These are phyloP conservation scores for Solanum peruvianum DNA, from an alignment of 257 asterid species.

Conservation along the genomic window DNA sequence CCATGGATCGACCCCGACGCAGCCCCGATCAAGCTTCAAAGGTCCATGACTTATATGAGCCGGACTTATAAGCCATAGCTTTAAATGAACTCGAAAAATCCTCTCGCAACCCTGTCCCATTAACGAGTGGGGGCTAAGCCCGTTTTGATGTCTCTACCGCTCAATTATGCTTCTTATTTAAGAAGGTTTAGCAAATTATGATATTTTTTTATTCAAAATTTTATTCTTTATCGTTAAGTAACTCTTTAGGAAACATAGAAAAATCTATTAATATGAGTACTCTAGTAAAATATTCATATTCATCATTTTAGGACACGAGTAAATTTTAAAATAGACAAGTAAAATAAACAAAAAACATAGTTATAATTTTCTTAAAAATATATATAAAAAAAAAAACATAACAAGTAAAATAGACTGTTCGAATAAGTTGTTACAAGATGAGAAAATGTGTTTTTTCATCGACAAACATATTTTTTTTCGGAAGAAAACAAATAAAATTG, in stretches of 20 bases:
- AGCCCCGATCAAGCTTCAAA: no score
- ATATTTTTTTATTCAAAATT: background rate
- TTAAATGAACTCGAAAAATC: no score
- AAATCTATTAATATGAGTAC: background rate
- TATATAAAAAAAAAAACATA: background rate
- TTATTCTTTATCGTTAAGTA: background rate
- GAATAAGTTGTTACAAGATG: background rate
- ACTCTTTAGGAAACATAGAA: background rate
- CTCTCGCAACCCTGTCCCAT: no score
- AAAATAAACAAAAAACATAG: no score
- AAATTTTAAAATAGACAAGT: background rate
- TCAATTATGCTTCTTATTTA: background rate
- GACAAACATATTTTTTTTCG: background rate
- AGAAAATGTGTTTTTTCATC: background rate
- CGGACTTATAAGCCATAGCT: no score
- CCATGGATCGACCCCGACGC: rapidly evolving
- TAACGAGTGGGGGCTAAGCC: no score
- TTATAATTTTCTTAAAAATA: no score
- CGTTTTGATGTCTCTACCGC: no score
- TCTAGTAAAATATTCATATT: background rate
- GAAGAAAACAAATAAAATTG: background rate
- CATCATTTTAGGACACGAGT: no score
- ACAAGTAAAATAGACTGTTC: background rate
- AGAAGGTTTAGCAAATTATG: background rate
- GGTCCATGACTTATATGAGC: no score